A percentile compares a stretch with the other conserved stretches of the same genome.
These are phyloP conservation scores for Pleurozium schreberi DNA, from an alignment of 225 moss, liverwort and hornwort genomes.

Conservation along the genomic window DNA sequence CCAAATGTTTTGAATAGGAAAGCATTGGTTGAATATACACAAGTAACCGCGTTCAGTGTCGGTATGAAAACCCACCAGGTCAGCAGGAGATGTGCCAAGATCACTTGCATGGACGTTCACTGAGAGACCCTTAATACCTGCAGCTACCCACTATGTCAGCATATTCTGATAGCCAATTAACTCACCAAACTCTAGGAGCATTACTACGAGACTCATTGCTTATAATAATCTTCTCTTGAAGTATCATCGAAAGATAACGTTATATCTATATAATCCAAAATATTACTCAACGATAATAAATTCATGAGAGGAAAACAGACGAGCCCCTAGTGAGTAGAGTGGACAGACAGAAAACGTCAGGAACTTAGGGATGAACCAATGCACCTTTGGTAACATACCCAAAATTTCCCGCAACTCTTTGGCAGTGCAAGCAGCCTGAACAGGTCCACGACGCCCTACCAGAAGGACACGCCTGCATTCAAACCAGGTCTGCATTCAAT, in stretches of 20 bases:
- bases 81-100: constrained; percentile 53
- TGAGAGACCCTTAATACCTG: constrained; percentile 66
- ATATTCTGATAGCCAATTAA: background rate
- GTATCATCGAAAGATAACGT: background rate
- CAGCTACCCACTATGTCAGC: constrained; percentile 10
- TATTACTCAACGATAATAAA: background rate
- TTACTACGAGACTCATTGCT: background rate
- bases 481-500: constrained; percentile 37
- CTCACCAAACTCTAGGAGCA: background rate
- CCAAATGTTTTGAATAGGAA: background rate
- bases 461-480: constrained; percentile 73
- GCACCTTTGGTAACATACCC: constrained; percentile 21
- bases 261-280: background rate
- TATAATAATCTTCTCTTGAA: background rate
- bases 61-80: constrained; percentile 50
- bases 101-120: constrained; percentile 65
- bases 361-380: background rate
- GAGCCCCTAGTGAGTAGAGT: background rate
- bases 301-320: background rate
- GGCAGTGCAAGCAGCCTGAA: constrained; percentile 94
- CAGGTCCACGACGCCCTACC: constrained; percentile 94
- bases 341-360: background rate
- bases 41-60: background rate
- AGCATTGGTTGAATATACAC: background rate
- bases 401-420: constrained; percentile 89